Evolutionary conservation across 306 rosid species (phyloP).

Genomic region (Quercus variabilis): DNA sequence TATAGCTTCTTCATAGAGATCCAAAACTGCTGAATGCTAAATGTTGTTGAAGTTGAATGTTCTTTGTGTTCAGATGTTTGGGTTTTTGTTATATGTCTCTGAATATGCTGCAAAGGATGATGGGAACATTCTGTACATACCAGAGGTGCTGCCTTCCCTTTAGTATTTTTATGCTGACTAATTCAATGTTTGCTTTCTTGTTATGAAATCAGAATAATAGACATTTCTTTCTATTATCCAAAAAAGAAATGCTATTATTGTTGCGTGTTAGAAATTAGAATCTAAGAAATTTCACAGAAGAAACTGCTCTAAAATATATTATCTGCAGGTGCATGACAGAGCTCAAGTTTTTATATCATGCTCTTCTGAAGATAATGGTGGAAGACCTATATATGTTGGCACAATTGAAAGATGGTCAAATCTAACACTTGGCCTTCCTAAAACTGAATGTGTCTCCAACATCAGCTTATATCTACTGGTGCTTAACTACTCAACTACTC

Average conservation of each 20-base stretch:
- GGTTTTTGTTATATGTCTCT: conserved; percentile 64
- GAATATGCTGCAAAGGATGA: conserved; percentile 52
- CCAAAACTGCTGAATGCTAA: conserved; percentile 21
- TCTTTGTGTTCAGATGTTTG: conserved; percentile 67
- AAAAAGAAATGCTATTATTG: not conserved
- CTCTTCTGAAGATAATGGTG: conserved; percentile 41
- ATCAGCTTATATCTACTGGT: conserved; percentile 72
- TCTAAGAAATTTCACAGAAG: not conserved
- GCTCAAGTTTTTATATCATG: conserved; percentile 84
- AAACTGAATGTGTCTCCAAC: conserved; percentile 45
- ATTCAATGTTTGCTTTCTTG: not conserved
- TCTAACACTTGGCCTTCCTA: conserved; percentile 57
- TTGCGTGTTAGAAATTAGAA: not conserved
- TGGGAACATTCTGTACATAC: conserved; percentile 49
- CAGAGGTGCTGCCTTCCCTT: conserved; percentile 44
- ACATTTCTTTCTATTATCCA: not conserved
- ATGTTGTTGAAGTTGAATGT: conserved; percentile 16
- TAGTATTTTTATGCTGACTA: not conserved
- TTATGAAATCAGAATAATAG: not conserved
- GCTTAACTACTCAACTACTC: not conserved
- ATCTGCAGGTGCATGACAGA: conserved; percentile 85
- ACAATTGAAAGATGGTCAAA: conserved; percentile 70
- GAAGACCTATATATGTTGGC: conserved; percentile 65
- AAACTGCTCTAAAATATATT: conserved; percentile 16
- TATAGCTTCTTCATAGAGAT: conserved; percentile 12